A percentile compares a stretch with the other conserved stretches of the same genome.
Evolutionary conservation across 805 yeast species (phyloP).

Genomic region (Hemisphaericaspora nanyangensis): DNA sequence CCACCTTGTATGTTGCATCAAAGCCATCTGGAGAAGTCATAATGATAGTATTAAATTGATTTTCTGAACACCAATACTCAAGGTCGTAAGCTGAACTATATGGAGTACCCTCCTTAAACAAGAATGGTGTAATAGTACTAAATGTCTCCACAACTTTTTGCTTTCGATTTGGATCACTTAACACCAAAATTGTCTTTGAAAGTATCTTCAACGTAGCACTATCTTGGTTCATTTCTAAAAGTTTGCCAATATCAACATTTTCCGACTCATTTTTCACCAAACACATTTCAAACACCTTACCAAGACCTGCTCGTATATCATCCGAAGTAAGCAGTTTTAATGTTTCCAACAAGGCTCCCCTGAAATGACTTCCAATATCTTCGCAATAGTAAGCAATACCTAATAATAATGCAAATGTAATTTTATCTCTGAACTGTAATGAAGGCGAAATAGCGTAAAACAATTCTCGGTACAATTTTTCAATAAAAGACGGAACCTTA

Average conservation of each 20-base stretch:
- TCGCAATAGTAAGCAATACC: conserved; percentile 21
- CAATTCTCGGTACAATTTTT: conserved; percentile 41
- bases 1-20: conserved; percentile 62
- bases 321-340: conserved; percentile 4
- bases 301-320: not conserved
- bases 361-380: conserved; percentile 22
- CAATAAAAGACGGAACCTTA: conserved; percentile 24
- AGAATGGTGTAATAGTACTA: conserved; percentile 2
- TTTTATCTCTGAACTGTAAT: conserved; percentile 41
- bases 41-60: conserved; percentile 36
- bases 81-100: conserved; percentile 32
- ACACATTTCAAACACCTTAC: conserved; percentile 4
- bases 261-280: conserved; percentile 5
- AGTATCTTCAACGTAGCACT: conserved; percentile 15
- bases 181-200: conserved; percentile 10
- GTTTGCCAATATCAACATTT: conserved; percentile 5
- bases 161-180: conserved; percentile 3
- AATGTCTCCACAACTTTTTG: conserved; percentile 2
- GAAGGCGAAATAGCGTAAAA: conserved; percentile 46
- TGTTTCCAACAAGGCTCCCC: conserved; percentile 10
- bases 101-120: conserved; percentile 5
- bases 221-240: conserved; percentile 12
- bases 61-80: conserved; percentile 20
- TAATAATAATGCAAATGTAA: conserved; percentile 41
- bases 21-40: conserved; percentile 57